phyloP scores from a whole-genome alignment of 257 asterid genomes.

The Ophiorrhiza pumila region DNA sequence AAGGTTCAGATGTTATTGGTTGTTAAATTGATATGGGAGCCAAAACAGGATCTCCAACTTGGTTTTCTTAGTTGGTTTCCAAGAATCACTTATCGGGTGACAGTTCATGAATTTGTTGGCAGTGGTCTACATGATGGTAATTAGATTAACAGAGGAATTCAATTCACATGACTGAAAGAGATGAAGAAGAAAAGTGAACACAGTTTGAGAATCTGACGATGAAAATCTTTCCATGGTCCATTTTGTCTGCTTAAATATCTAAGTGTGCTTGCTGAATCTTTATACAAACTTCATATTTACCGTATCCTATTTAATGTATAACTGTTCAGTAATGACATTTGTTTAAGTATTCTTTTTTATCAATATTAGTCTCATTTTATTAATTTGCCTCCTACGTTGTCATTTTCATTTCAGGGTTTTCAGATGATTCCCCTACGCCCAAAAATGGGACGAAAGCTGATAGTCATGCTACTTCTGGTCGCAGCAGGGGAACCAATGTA shows the following conservation, averaged over 20 bases:
- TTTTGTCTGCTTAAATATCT: background rate
- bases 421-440: constrained; percentile 45
- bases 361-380: constrained; percentile 12
- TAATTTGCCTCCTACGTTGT: constrained; percentile 14
- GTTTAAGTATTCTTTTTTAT: background rate
- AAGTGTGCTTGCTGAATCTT: background rate
- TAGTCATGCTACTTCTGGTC: constrained; percentile 30
- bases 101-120: background rate
- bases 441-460: constrained; percentile 37
- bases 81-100: background rate
- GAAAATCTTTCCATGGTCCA: background rate
- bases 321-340: constrained; percentile 3
- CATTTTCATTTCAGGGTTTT: constrained; percentile 42
- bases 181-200: background rate
- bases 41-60: background rate
- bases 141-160: background rate
- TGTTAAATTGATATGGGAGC: background rate
- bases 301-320: background rate
- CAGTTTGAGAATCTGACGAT: constrained; percentile 2
- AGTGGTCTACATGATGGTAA: background rate
- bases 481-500: constrained; percentile 46
- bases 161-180: background rate
- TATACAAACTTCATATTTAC: background rate
- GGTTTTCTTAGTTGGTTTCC: background rate
- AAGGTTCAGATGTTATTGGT: background rate